phyloP scores from a whole-genome alignment of 73 alveolate genomes.

The Loxodes magnus region DNA sequence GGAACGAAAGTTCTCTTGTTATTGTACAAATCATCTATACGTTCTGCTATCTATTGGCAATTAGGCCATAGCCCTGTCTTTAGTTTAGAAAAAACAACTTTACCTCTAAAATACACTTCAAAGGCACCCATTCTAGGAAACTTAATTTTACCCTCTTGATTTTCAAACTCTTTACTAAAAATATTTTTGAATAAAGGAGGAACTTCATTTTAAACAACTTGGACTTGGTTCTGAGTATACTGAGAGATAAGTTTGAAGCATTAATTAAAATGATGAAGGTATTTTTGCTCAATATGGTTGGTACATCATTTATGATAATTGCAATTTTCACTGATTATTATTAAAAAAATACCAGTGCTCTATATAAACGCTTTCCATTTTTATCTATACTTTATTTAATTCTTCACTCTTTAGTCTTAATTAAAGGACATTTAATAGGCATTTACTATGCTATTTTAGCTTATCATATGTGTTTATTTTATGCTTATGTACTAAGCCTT shows the following conservation, averaged over 20 bases:
- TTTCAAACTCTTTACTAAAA: background rate
- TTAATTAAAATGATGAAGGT: background rate
- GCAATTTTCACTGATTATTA: conserved; percentile 14
- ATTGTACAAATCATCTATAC: too few relatives aligned
- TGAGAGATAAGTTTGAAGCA: conserved; percentile 7
- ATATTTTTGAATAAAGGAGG: conserved; percentile 8
- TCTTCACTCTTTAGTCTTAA: too few relatives aligned
- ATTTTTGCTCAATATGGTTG: conserved; percentile 18
- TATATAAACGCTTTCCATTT: too few relatives aligned
- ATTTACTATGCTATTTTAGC: too few relatives aligned
- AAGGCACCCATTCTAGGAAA: conserved; percentile 41
- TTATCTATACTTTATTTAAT: too few relatives aligned
- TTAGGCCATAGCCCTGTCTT: conserved; percentile 31
- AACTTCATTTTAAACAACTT: conserved; percentile 14
- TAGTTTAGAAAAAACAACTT: conserved; percentile 23
- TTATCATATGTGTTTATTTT: too few relatives aligned
- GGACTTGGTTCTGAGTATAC: conserved; percentile 9
- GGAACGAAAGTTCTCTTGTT: too few relatives aligned
- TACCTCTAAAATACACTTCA: conserved; percentile 20
- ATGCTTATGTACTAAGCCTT: too few relatives aligned
- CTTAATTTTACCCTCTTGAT: conserved; percentile 4
- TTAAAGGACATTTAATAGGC: too few relatives aligned
- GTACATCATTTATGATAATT: conserved; percentile 38
- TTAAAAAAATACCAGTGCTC: conserved; percentile 17
- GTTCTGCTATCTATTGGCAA: conserved; percentile 13